Evolutionary conservation across 345 rosid species (phyloP).

Genomic region (Hibiscus trionum): DNA sequence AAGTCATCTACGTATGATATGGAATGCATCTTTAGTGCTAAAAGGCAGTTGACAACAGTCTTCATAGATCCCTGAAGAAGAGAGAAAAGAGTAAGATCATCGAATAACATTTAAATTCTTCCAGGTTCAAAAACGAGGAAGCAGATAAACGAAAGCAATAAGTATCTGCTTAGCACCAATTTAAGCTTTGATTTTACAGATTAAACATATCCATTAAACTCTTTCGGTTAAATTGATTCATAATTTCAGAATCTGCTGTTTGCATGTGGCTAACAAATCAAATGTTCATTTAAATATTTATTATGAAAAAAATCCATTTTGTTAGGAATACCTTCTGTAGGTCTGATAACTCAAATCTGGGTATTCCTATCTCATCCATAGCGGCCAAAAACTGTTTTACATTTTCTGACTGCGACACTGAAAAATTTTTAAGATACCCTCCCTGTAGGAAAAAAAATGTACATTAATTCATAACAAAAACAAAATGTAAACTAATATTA

Average conservation of each 20-base stretch:
- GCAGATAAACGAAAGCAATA: not conserved
- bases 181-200: not conserved
- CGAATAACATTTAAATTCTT: not conserved
- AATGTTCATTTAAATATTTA: not conserved
- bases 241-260: not conserved
- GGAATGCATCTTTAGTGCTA: slow-evolving; percentile 28
- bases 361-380: slow-evolving; percentile 62
- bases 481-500: slow-evolving; percentile 1
- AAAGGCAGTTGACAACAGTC: slow-evolving; percentile 43
- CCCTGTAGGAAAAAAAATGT: slow-evolving; percentile 35
- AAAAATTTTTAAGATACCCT: slow-evolving; percentile 28
- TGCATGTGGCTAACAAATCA: not conserved
- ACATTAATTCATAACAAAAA: slow-evolving; percentile 7
- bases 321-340: slow-evolving; percentile 62
- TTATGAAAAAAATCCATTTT: not conserved
- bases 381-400: slow-evolving; percentile 47
- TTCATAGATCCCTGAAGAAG: slow-evolving; percentile 46
- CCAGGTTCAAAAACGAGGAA: not conserved
- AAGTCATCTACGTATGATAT: slow-evolving; percentile 20
- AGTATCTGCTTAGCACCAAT: not conserved
- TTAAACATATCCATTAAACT: not conserved
- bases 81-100: not conserved
- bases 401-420: slow-evolving; percentile 32
- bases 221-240: not conserved
- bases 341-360: slow-evolving; percentile 55